Conservation (phyloP, 2,329 filamentous ascomycete genomes). For the Lasiodiplodia theobromae region DNA sequence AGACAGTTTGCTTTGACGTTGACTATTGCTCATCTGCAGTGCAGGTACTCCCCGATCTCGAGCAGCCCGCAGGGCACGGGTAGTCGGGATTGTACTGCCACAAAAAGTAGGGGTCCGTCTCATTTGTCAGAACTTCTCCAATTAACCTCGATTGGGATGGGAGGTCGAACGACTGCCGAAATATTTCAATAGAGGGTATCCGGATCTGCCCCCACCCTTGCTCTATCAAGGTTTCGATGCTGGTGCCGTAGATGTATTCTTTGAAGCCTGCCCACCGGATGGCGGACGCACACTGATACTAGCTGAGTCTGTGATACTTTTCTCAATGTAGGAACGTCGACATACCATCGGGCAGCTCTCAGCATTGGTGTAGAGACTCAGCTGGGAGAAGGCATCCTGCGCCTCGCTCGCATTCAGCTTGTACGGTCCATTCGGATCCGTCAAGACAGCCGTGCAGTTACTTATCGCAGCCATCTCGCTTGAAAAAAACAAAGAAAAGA, state of each 20-base stretch:
- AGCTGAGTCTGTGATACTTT: background rate
- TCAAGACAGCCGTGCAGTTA: constrained; percentile 60
- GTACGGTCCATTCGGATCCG: constrained; percentile 55
- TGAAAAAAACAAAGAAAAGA: constrained; percentile 30
- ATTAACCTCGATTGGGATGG: constrained; percentile 50
- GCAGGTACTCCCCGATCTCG: constrained; percentile 1
- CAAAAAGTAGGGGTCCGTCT: constrained; percentile 61
- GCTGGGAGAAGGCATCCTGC: constrained; percentile 53
- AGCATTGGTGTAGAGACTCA: constrained; percentile 65
- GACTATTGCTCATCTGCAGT: background rate
- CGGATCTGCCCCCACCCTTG: constrained; percentile 62
- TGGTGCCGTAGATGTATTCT: constrained; percentile 64
- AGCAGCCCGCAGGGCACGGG: constrained; percentile 47
- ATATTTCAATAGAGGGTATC: constrained; percentile 56
- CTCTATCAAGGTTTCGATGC: constrained; percentile 54
- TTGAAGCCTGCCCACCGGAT: constrained; percentile 64
- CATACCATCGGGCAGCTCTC: constrained; percentile 63
- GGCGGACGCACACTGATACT: constrained; percentile 56
- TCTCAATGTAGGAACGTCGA: background rate
- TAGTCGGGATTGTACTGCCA: constrained; percentile 60
- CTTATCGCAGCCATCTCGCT: constrained; percentile 63
- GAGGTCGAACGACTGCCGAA: constrained; percentile 52
- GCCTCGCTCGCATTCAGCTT: constrained; percentile 51
- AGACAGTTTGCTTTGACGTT: background rate
- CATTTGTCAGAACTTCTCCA: constrained; percentile 56